Evolutionary conservation across 345 rosid species (phyloP).

Genomic region (Microthlaspi erraticum): DNA sequence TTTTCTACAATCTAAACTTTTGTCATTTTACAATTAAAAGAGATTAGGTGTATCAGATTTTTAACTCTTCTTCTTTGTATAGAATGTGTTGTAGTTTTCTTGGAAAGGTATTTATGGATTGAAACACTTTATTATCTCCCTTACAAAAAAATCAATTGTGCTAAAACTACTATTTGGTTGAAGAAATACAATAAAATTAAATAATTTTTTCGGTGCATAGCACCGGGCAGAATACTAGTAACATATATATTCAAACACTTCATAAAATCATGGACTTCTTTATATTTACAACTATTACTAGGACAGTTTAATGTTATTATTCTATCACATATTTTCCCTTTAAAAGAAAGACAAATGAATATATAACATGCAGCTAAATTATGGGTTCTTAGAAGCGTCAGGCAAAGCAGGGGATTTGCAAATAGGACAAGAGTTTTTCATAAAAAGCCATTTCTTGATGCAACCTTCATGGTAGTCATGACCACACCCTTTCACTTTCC

Average conservation of each 20-base stretch:
- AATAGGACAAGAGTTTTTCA: conserved; percentile 87
- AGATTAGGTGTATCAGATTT: no score
- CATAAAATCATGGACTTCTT: conserved; percentile 3
- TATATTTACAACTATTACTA: conserved; percentile 20
- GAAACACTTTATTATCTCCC: no score
- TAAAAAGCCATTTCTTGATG: conserved; percentile 81
- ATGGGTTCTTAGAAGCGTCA: conserved; percentile 45
- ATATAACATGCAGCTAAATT: conserved; percentile 5
- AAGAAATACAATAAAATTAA: no score
- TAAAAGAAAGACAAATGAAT: background rate
- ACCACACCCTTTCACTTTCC: conserved; percentile 59
- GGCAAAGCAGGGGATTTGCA: conserved; percentile 72
- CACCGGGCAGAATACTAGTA: no score
- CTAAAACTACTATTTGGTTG: no score
- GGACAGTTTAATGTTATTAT: background rate
- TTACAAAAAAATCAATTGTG: no score
- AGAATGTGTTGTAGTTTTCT: no score
- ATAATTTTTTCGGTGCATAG: no score
- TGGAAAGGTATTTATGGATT: no score
- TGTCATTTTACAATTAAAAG: no score
- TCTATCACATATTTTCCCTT: background rate
- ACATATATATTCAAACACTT: conserved; percentile 5
- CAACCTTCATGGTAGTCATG: conserved; percentile 80
- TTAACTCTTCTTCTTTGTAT: no score
- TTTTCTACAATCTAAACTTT: no score